Conservation (phyloP, 2,329 filamentous ascomycete species). For the Colletotrichum limetticola region DNA sequence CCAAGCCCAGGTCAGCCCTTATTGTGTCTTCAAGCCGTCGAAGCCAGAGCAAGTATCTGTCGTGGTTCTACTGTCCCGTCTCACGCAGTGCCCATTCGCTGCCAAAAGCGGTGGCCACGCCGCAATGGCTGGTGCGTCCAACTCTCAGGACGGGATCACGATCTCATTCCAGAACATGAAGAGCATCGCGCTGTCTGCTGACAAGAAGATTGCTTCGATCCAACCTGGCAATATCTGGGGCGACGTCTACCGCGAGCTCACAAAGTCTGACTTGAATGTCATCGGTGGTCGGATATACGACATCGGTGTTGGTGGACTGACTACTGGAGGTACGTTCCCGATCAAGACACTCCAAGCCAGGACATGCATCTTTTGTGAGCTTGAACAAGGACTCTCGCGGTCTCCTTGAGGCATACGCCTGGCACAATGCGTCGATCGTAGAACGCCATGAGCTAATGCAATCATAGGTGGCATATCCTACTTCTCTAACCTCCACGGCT, state of each 20-base stretch:
- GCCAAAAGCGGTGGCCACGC: constrained; percentile 32
- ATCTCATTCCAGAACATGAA: constrained; percentile 26
- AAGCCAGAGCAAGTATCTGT: constrained; percentile 41
- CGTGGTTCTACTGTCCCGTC: constrained; percentile 39
- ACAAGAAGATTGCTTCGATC: constrained; percentile 45
- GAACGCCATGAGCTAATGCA: not conserved
- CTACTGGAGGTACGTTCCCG: constrained; percentile 44
- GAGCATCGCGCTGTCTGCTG: constrained; percentile 37
- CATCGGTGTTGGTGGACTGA: constrained; percentile 54
- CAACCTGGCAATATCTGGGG: constrained; percentile 53
- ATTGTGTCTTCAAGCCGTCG: constrained; percentile 41
- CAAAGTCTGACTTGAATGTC: constrained; percentile 45
- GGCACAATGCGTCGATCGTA: not conserved
- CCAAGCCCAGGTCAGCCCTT: constrained; percentile 31
- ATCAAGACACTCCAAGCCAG: too few relatives aligned
- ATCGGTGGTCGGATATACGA: constrained; percentile 50
- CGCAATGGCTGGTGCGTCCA: constrained; percentile 32
- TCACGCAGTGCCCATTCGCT: constrained; percentile 40
- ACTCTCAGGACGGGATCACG: constrained; percentile 23
- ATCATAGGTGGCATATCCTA: constrained; percentile 34
- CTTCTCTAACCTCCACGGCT: constrained; percentile 48
- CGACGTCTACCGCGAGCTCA: constrained; percentile 50
- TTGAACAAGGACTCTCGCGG: too few relatives aligned
- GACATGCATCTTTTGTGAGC: too few relatives aligned
- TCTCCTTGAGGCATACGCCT: too few relatives aligned